A percentile compares a stretch with the other conserved stretches of the same genome.
phyloP scores from a whole-genome alignment of 768 basidiomycete genomes.

The Tylopilus vinaceipallidus region DNA sequence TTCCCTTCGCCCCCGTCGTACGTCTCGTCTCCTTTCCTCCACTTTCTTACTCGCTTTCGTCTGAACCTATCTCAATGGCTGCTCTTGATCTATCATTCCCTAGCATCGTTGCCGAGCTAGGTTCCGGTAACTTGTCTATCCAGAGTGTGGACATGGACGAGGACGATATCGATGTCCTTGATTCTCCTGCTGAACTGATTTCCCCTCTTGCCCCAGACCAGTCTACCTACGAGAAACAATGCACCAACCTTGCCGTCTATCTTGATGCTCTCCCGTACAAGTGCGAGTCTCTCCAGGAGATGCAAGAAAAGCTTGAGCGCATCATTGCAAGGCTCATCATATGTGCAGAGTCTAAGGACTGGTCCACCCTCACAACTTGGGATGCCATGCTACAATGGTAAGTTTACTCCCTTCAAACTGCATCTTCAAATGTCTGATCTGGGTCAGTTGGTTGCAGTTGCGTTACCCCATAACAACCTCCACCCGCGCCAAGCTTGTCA shows the following conservation, averaged over 20 bases:
- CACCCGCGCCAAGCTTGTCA: conserved; percentile 67
- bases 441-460: conserved; percentile 72
- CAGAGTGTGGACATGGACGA: conserved; percentile 50
- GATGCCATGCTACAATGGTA: conserved; percentile 80
- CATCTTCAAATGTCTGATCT: conserved; percentile 5
- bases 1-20: conserved; percentile 14
- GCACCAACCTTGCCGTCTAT: conserved; percentile 60
- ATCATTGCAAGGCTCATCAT: conserved; percentile 69
- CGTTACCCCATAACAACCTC: conserved; percentile 72
- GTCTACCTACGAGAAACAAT: conserved; percentile 55
- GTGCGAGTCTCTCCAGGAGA: conserved; percentile 67
- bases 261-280: conserved; percentile 68
- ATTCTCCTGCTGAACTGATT: conserved; percentile 38
- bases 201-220: conserved; percentile 23
- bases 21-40: conserved; percentile 23
- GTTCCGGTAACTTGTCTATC: conserved; percentile 22
- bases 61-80: conserved; percentile 20
- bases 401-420: conserved; percentile 18
- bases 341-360: conserved; percentile 73
- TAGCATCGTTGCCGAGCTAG: conserved; percentile 27
- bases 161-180: conserved; percentile 48
- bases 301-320: conserved; percentile 65
- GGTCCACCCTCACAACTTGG: conserved; percentile 73
- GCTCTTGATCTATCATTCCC: conserved; percentile 18
- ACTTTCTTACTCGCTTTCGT: conserved; percentile 17